Conservation (phyloP, 345 rosid genomes). For the Rhizophora apiculata region DNA sequence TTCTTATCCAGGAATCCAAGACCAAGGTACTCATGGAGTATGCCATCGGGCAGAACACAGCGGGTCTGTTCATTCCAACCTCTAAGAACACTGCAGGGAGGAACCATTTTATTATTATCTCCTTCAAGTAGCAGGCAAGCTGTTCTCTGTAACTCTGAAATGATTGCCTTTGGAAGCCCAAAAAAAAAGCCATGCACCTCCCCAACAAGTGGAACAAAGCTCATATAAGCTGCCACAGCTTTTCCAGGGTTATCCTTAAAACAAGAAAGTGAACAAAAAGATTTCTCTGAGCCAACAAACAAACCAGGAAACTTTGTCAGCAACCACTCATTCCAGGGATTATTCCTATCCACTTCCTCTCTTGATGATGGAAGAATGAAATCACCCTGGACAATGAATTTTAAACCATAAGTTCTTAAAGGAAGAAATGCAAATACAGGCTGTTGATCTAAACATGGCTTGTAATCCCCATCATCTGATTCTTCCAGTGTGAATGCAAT, state of each 20-base stretch:
- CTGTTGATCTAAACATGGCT: slow-evolving; percentile 58
- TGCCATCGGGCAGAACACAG: slow-evolving; percentile 49
- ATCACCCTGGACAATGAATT: slow-evolving; percentile 94
- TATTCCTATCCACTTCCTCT: slow-evolving; percentile 92
- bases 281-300: slow-evolving; percentile 63
- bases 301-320: slow-evolving; percentile 71
- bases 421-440: slow-evolving; percentile 97
- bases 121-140: slow-evolving; percentile 83
- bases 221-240: slow-evolving; percentile 79
- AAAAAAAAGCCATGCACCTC: slow-evolving; percentile 96
- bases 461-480: slow-evolving; percentile 51
- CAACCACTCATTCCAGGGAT: slow-evolving; percentile 95
- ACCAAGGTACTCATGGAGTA: slow-evolving; percentile 77
- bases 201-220: slow-evolving; percentile 82
- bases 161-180: slow-evolving; percentile 64
- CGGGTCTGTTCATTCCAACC: slow-evolving; percentile 74
- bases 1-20: slow-evolving; percentile 75
- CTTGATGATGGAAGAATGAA: slow-evolving; percentile 96
- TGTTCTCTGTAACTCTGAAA: slow-evolving; percentile 54
- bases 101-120: slow-evolving; percentile 64
- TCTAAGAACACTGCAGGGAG: slow-evolving; percentile 83
- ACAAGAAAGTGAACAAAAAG: slow-evolving; percentile 82
- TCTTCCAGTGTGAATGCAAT: slow-evolving; percentile 79
- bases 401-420: slow-evolving; percentile 84
- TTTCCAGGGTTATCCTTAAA: slow-evolving; percentile 66